Conservation (phyloP, 345 rosid species). For the Syzygium aromaticum region DNA sequence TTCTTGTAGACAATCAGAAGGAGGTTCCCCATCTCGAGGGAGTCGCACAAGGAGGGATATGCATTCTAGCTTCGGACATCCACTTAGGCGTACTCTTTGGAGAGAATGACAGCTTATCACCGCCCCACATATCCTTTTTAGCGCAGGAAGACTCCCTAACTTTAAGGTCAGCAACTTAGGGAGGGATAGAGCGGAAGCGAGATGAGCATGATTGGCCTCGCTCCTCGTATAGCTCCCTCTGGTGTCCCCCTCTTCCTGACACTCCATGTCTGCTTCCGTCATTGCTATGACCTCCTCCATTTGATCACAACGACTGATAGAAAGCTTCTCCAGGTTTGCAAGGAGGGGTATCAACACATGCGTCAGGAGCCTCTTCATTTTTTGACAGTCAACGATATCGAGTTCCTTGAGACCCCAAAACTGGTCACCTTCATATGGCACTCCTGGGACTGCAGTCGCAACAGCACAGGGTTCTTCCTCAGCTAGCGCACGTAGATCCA, state of each 20-base stretch:
- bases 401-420: neutral
- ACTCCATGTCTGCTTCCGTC: neutral
- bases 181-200: no score
- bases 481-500: neutral
- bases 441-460: neutral
- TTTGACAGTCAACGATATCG: neutral
- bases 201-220: no score
- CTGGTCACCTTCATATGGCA: neutral
- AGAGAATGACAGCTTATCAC: neutral
- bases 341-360: neutral
- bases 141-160: neutral
- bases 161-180: no score
- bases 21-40: neutral
- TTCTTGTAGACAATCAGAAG: neutral
- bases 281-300: neutral
- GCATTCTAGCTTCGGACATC: neutral
- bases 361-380: neutral
- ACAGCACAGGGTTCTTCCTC: neutral
- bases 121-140: neutral
- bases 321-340: neutral
- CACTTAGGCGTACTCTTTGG: neutral
- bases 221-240: no score
- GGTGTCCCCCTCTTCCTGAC: no score
- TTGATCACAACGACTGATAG: neutral
- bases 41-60: neutral